Conservation (phyloP, 78 protist species). For the Planoprotostelium fungivorum region DNA sequence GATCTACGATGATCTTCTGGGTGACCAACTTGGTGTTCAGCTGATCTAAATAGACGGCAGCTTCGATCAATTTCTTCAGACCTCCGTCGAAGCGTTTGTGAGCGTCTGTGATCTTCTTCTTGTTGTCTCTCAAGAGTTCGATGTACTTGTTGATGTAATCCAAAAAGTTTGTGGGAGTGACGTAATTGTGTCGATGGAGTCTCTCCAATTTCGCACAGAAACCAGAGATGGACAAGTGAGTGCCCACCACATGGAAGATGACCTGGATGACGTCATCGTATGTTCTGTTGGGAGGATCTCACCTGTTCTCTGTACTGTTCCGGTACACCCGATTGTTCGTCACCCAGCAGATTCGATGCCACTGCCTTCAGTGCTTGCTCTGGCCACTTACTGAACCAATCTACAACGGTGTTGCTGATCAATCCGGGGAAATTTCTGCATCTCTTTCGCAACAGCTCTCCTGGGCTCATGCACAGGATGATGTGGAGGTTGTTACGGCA, state of each 20-base stretch:
- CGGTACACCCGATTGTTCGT: conserved; percentile 13
- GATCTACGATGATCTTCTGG: conserved; percentile 32
- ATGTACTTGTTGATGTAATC: conserved; percentile 54
- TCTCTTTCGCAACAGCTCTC: conserved; percentile 50
- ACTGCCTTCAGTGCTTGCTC: conserved; percentile 82
- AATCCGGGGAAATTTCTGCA: conserved; percentile 73
- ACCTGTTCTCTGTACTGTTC: not conserved
- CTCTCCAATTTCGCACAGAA: not conserved
- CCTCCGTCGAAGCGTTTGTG: conserved; percentile 54
- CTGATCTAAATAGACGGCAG: conserved; percentile 44
- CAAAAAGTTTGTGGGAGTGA: conserved; percentile 67
- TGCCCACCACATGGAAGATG: conserved; percentile 18
- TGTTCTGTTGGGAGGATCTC: conserved; percentile 25
- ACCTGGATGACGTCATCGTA: not conserved
- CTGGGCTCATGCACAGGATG: conserved; percentile 62
- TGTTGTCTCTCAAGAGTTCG: conserved; percentile 35
- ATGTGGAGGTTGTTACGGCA: conserved; percentile 39
- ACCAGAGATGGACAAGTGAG: not conserved
- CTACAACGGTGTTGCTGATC: conserved; percentile 72
- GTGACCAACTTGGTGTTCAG: conserved; percentile 59
- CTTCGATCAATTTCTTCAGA: conserved; percentile 64
- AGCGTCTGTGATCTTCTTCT: conserved; percentile 11
- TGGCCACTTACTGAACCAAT: conserved; percentile 93
- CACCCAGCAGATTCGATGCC: conserved; percentile 35
- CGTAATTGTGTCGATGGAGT: conserved; percentile 58